These are phyloP conservation scores for Talaromyces islandicus DNA, from an alignment of 2,329 filamentous ascomycete species.

Conservation along the genomic window DNA sequence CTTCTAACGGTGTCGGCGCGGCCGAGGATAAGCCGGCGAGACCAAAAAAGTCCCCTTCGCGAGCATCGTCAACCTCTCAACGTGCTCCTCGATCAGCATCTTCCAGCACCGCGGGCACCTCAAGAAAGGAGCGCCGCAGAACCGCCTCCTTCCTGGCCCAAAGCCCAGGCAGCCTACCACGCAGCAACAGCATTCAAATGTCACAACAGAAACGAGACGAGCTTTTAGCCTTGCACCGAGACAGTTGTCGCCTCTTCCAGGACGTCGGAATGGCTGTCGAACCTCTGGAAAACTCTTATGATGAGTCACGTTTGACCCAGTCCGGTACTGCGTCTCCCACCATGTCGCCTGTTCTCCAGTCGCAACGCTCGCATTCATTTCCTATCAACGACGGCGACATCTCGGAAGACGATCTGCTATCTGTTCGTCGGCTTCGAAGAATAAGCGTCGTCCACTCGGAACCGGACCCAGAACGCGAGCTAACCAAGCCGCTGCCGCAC, in stretches of 20 bases:
- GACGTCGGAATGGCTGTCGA: constrained; percentile 1
- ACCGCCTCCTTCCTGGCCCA: constrained; percentile 20
- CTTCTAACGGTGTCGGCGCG: not conserved
- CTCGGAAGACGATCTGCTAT: constrained; percentile 8
- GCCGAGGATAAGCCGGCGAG: constrained; percentile 8
- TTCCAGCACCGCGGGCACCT: constrained; percentile 22
- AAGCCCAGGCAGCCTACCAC: constrained; percentile 20
- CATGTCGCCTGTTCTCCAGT: constrained; percentile 5
- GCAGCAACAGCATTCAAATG: constrained; percentile 12
- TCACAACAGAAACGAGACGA: constrained; percentile 25
- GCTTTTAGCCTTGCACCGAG: constrained; percentile 31
- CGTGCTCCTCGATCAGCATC: constrained; percentile 28
- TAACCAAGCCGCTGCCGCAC: constrained; percentile 4
- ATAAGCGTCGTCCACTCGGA: constrained; percentile 3
- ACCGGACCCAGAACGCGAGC: not conserved
- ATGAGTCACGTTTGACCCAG: not conserved
- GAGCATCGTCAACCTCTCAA: constrained; percentile 24
- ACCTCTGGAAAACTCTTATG: not conserved
- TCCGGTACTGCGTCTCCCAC: not conserved
- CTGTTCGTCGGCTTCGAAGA: not conserved
- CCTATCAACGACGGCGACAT: constrained; percentile 3
- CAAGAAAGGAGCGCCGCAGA: constrained; percentile 20
- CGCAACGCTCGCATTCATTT: constrained; percentile 6
- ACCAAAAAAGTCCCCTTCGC: constrained; percentile 20
- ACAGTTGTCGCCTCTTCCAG: constrained; percentile 37